phyloP scores from a whole-genome alignment of 2,329 filamentous ascomycete genomes.

The Nannizzia gypsea region DNA sequence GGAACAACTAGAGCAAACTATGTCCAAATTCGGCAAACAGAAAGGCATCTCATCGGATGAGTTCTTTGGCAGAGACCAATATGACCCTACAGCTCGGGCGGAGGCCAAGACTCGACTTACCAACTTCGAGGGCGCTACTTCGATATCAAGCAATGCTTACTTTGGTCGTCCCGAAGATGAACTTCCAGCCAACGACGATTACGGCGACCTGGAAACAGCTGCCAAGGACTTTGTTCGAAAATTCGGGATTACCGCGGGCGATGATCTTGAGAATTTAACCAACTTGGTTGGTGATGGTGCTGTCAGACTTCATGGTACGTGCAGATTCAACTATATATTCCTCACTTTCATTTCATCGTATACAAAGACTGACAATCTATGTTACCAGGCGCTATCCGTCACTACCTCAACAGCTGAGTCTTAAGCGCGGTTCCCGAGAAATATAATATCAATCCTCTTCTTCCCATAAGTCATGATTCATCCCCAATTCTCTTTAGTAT shows the following conservation, averaged over 20 bases:
- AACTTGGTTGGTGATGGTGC: slow-evolving; percentile 77
- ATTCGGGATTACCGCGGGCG: slow-evolving; percentile 89
- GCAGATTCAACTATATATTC: background rate
- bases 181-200: slow-evolving; percentile 54
- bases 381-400: slow-evolving; percentile 35
- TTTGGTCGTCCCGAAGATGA: slow-evolving; percentile 89
- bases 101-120: slow-evolving; percentile 81
- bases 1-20: slow-evolving; percentile 72
- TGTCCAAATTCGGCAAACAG: slow-evolving; percentile 77
- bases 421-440: background rate
- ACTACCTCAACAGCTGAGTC: slow-evolving; percentile 37
- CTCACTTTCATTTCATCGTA: background rate
- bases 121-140: slow-evolving; percentile 81
- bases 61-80: slow-evolving; percentile 86
- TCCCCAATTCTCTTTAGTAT: background rate
- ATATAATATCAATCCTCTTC: background rate
- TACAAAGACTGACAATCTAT: slow-evolving; percentile 10
- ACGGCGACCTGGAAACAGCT: slow-evolving; percentile 81
- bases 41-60: slow-evolving; percentile 97
- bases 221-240: slow-evolving; percentile 93
- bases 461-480: background rate
- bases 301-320: slow-evolving; percentile 59
- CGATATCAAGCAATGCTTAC: slow-evolving; percentile 95
- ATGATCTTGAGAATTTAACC: slow-evolving; percentile 85
- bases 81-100: slow-evolving; percentile 64